Base-by-base conservation (phyloP, 208 protist species). In the Jaenimonas drosophilae region DNA sequence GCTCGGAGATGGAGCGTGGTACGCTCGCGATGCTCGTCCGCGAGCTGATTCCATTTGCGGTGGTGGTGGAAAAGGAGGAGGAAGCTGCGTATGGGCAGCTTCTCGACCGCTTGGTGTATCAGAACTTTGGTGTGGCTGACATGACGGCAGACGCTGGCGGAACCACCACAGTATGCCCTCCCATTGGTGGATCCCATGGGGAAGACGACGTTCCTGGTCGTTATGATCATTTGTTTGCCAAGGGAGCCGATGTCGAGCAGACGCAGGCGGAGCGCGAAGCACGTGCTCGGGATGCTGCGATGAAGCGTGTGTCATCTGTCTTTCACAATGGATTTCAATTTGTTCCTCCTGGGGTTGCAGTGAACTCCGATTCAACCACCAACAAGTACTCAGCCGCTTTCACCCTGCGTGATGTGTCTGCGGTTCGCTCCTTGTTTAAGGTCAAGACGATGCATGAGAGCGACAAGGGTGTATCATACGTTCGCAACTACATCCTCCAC, bases 401-500 rank as follows among this genome's bases (percentile, higher is more conserved):
- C 56, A 33, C 56, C 2, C 41, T 76, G 24, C 43, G 30, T 29
- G 41, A 49, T 11, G 56, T 75, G 17, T 52, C 71, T 12, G 49
- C 64, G 20, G 61, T 87, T 14, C 64, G 77, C 2, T 30, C 49
- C 7, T 51, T 88, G 5, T 74, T 87, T 34, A 59, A 45, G n/a
- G 55, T 94, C 11, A 68, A 73, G 24, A 65, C 67, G 19, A 68
- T 94, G 3, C 78, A 76, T 6, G 51, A 73, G 19, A 58, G 59
- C 26, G 63, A 82, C 42, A 49, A 70, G 16, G 87, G 87, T 26
- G 69, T 94, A 11, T 84, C 77, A 4, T 94, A 88, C 59, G 78
- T 77, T 30, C 71, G 87, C 7, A 91, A 94, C 62, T 75, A 86
- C 59, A 91, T 94, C 41, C 59, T 94, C 7, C 70, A 68, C 29